These are phyloP conservation scores for Dipteronia dyeriana DNA, from an alignment of 345 rosid species.

Conservation along the genomic window DNA sequence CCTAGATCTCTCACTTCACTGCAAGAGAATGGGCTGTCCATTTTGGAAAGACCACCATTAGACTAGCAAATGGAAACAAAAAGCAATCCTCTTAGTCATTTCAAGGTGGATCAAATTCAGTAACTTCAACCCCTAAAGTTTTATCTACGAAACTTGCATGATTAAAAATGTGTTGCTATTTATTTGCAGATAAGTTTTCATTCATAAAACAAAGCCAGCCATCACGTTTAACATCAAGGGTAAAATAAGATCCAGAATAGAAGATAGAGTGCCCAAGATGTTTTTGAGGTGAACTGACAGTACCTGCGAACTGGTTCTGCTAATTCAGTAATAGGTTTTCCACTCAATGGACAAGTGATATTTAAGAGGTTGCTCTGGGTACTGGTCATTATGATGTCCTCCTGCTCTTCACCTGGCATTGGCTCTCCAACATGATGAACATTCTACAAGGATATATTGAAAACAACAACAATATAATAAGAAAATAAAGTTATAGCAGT, in stretches of 20 bases:
- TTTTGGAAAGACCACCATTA: background rate
- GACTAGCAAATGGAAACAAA: background rate
- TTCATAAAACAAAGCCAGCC: background rate
- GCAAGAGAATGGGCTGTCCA: background rate
- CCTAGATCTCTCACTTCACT: background rate
- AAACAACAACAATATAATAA: conserved; percentile 1
- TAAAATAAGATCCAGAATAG: background rate
- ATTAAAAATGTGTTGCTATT: background rate
- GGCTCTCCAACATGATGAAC: conserved; percentile 87
- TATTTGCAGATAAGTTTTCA: background rate
- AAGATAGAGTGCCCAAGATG: background rate
- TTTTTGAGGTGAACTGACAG: conserved; percentile 3
- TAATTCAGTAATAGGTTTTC: conserved; percentile 73
- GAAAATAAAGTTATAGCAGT: background rate
- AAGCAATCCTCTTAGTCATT: background rate
- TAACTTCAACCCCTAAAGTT: background rate
- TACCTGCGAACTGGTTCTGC: conserved; percentile 92
- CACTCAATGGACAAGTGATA: conserved; percentile 73
- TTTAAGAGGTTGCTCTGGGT: conserved; percentile 78
- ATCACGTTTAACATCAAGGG: background rate
- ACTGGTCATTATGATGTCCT: conserved; percentile 82
- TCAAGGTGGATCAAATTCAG: background rate
- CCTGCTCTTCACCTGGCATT: conserved; percentile 95
- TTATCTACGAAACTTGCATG: background rate
- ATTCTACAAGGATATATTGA: conserved; percentile 48